Base-by-base conservation (phyloP, 2,329 filamentous ascomycete species). In the Chrysosphaeria jannelii region DNA sequence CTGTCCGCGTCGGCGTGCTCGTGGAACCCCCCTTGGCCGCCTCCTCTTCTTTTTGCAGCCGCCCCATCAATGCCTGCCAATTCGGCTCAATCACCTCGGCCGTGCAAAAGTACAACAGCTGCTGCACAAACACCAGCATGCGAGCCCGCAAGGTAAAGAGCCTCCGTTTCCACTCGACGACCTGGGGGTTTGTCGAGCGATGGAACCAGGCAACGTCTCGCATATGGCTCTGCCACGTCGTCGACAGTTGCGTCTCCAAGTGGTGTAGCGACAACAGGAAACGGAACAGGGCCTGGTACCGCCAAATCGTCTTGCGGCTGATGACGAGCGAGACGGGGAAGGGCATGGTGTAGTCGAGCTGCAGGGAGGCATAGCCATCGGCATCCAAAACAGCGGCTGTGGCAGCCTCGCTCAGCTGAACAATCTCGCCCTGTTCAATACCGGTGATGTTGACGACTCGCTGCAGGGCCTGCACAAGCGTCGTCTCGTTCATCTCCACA, bases 81-180 rank as follows among this genome's bases (percentile, higher is more conserved):
- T 93, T 93, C 3, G 81, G 85, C 43, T 97, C 85, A 25, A 97
- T 88, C 25, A 97, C 85, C 44, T 97, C 85, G 1, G 76, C 66
- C 0, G 85, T 93, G 45, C 78, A 93, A 41, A 90, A 97, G 44
- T 93, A 97, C 5, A 91, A 57, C 18, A 93, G 53, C 41, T 97
- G 85, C 43, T 97, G 85, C 3, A 93, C 76, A 38, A 93, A 97
- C 6, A 90, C 75, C 6, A 93, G 53, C 85, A 97, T 97, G 22
- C 85, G 63, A 3, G 79, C 76, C 16, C 85, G 62, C 27, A 97
- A 47, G 3, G 76, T 91, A 68, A 76, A 93, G 1, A 81, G 76
- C 14, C 75, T 59, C 19, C 79, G 62, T 42, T 97, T 97, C 78
- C 79, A 93, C 26, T 71, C 58, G 44, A 91, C 81, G 8, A 93